Evolutionary conservation across 73 alveolate species (phyloP).

Genomic region (Blepharisma japonicum): DNA sequence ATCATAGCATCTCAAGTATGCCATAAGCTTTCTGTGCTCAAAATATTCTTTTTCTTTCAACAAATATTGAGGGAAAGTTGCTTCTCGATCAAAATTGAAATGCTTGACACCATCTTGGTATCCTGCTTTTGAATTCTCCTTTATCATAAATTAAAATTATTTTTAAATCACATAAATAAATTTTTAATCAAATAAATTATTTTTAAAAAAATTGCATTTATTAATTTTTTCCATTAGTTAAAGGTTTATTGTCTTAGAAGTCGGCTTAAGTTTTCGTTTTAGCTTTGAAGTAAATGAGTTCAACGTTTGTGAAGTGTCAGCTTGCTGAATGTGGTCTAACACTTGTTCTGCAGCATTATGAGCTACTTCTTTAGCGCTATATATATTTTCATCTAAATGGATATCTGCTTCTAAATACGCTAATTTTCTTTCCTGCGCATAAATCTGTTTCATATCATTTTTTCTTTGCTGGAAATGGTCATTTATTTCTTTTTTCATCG

Average conservation of each 20-base stretch:
- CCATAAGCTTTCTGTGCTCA: not conserved
- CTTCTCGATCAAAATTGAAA: too few species aligned
- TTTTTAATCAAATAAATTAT: too few species aligned
- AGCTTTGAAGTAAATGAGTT: not conserved
- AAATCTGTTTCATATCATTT: not conserved
- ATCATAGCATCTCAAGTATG: slow-evolving; percentile 23
- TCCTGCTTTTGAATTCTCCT: too few species aligned
- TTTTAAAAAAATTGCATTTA: too few species aligned
- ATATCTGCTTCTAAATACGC: slow-evolving; percentile 29
- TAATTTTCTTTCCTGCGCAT: slow-evolving; percentile 16
- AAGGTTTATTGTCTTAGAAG: too few species aligned
- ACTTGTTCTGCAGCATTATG: slow-evolving; percentile 3
- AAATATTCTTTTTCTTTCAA: too few species aligned
- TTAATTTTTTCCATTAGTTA: too few species aligned
- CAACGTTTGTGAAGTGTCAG: not conserved
- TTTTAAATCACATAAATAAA: too few species aligned
- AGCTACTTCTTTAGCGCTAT: not conserved
- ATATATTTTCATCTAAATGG: not conserved
- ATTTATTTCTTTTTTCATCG: not conserved
- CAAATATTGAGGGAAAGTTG: too few species aligned
- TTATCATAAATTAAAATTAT: too few species aligned
- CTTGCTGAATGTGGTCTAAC: not conserved
- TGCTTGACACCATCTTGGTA: too few species aligned
- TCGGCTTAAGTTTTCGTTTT: not conserved
- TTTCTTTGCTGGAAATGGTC: not conserved